A percentile compares a stretch with the other conserved stretches of the same genome.
Conservation (phyloP, 805 yeast genomes). For the Pichia paraexigua region DNA sequence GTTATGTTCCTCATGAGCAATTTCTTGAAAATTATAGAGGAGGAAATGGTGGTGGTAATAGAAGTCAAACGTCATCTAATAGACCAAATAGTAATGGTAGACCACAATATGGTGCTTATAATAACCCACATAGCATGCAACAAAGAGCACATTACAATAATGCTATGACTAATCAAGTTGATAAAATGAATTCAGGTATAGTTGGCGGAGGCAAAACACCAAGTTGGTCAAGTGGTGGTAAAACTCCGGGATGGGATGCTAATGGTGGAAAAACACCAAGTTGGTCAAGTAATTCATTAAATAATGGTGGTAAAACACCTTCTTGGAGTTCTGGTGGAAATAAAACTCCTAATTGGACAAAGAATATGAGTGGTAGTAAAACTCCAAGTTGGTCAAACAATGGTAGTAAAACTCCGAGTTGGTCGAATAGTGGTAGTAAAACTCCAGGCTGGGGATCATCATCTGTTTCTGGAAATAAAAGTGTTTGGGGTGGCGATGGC, state of each 20-base stretch:
- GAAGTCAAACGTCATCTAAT: not conserved
- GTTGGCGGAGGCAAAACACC: conserved; percentile 26
- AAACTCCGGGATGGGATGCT: conserved; percentile 47
- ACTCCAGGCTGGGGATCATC: conserved; percentile 47
- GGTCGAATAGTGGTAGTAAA: conserved; percentile 25
- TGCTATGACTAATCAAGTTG: conserved; percentile 3
- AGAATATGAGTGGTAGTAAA: conserved; percentile 30
- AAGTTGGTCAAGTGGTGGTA: conserved; percentile 33
- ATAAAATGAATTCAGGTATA: conserved; percentile 22
- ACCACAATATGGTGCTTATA: conserved; percentile 2
- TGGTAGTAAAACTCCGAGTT: conserved; percentile 36
- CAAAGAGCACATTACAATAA: not conserved
- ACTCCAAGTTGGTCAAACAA: conserved; percentile 43
- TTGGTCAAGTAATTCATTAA: conserved; percentile 23
- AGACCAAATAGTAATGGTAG: not conserved
- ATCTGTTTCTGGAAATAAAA: conserved; percentile 26
- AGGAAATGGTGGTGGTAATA: conserved; percentile 17
- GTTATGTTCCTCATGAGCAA: conserved; percentile 69
- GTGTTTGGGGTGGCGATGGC: conserved; percentile 36
- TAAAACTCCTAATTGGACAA: conserved; percentile 29
- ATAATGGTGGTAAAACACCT: conserved; percentile 32
- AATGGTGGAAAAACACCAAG: conserved; percentile 34
- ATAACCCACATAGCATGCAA: not conserved
- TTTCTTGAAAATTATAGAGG: conserved; percentile 44
- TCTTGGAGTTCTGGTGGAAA: conserved; percentile 37